phyloP scores from a whole-genome alignment of 495 filamentous ascomycete genomes.

The Penicillium verhagenii region DNA sequence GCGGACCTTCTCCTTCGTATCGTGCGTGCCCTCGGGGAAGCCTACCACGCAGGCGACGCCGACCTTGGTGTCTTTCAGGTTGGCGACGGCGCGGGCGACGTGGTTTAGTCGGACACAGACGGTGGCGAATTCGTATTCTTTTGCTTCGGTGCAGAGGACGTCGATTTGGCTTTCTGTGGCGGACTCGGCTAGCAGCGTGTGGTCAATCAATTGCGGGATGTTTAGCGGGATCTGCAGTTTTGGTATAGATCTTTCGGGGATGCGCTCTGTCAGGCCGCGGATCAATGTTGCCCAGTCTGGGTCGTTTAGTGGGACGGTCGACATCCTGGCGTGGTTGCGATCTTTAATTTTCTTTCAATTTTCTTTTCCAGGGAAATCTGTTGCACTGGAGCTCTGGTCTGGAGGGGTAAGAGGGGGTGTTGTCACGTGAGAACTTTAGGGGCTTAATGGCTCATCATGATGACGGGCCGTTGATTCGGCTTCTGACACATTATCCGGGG shows the following conservation, averaged over 20 bases:
- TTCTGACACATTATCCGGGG: slow-evolving; percentile 13
- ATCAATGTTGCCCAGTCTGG: slow-evolving; percentile 38
- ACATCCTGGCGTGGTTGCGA: slow-evolving; percentile 21
- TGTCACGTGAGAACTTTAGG: slow-evolving; percentile 30
- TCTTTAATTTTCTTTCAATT: neutral
- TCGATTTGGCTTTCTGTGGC: slow-evolving; percentile 56
- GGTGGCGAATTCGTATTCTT: slow-evolving; percentile 55
- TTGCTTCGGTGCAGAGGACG: slow-evolving; percentile 62
- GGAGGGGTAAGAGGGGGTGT: slow-evolving; percentile 21
- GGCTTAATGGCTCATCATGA: slow-evolving; percentile 10
- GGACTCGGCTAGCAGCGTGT: slow-evolving; percentile 60
- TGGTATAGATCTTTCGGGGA: slow-evolving; percentile 27
- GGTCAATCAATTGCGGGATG: slow-evolving; percentile 56
- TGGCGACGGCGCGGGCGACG: slow-evolving; percentile 52
- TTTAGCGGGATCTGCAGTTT: slow-evolving; percentile 20
- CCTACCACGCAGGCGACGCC: slow-evolving; percentile 63
- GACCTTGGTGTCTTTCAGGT: slow-evolving; percentile 48
- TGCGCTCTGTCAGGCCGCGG: slow-evolving; percentile 20
- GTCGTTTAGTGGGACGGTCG: slow-evolving; percentile 31
- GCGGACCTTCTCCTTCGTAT: slow-evolving; percentile 49
- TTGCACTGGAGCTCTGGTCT: neutral
- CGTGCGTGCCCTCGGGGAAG: slow-evolving; percentile 63
- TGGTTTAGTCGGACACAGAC: slow-evolving; percentile 58
- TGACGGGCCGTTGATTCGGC: slow-evolving; percentile 25
- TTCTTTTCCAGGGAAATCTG: neutral